A percentile compares a stretch with the other conserved stretches of the same genome.
These are phyloP conservation scores for Aphanomyces cochlioides DNA, from an alignment of 352 stramenopile species.

Conservation along the genomic window DNA sequence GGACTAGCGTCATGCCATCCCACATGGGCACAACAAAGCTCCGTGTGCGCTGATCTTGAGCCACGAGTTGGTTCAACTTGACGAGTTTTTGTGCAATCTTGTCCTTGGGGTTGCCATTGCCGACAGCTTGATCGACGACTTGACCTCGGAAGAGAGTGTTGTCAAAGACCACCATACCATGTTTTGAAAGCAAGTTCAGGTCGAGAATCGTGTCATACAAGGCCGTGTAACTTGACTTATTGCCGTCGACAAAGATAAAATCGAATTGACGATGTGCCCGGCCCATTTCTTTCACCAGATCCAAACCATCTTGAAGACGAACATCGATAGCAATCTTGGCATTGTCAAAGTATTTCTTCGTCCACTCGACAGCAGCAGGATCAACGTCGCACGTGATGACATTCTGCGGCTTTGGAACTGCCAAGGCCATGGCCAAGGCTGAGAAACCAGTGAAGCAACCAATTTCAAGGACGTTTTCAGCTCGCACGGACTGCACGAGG, in stretches of 20 bases:
- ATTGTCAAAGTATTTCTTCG: slow-evolving; percentile 44
- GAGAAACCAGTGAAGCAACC: slow-evolving; percentile 94
- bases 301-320: slow-evolving; percentile 39
- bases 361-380: slow-evolving; percentile 45
- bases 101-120: slow-evolving; percentile 46
- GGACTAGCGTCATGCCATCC: slow-evolving; percentile 85
- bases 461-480: slow-evolving; percentile 84
- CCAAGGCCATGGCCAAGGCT: slow-evolving; percentile 78
- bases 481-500: slow-evolving; percentile 69
- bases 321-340: slow-evolving; percentile 42
- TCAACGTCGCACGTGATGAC: slow-evolving; percentile 67
- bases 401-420: slow-evolving; percentile 33
- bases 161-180: slow-evolving; percentile 86
- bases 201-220: slow-evolving; percentile 84
- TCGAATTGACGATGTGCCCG: slow-evolving; percentile 63
- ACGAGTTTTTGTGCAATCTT: slow-evolving; percentile 63
- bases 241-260: slow-evolving; percentile 93
- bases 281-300: slow-evolving; percentile 38
- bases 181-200: slow-evolving; percentile 60
- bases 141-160: slow-evolving; percentile 93
- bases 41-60: slow-evolving; percentile 65
- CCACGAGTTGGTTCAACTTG: slow-evolving; percentile 85
- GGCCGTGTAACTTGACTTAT: slow-evolving; percentile 87
- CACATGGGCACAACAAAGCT: slow-evolving; percentile 86
- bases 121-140: slow-evolving; percentile 62